phyloP scores from a whole-genome alignment of 805 yeast genomes.

The Wickerhamiella sergipiensis region DNA sequence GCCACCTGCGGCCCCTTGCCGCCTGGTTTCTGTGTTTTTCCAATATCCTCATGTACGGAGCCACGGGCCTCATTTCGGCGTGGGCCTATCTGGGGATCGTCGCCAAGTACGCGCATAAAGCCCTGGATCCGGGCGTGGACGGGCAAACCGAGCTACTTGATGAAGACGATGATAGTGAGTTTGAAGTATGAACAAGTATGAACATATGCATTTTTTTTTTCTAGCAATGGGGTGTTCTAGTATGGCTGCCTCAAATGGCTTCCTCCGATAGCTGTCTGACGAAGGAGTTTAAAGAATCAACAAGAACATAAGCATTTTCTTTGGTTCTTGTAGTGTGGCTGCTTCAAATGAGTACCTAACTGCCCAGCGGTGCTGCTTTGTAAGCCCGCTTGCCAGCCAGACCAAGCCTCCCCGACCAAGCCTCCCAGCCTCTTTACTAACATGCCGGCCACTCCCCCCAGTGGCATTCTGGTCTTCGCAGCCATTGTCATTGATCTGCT shows the following conservation, averaged over 20 bases:
- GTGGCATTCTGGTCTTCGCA: conserved; percentile 8
- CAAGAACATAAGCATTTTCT: too few relatives aligned
- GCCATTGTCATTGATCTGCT: conserved; percentile 11
- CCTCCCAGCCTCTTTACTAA: neutral
- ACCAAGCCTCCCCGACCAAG: too few relatives aligned
- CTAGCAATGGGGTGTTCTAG: too few relatives aligned
- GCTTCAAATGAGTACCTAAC: too few relatives aligned
- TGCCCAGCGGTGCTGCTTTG: too few relatives aligned
- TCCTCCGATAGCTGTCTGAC: too few relatives aligned
- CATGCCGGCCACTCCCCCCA: neutral
- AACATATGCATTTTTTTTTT: too few relatives aligned
- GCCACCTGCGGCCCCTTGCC: neutral
- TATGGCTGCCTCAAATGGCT: too few relatives aligned
- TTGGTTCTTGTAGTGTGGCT: too few relatives aligned
- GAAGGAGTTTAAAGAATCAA: too few relatives aligned
- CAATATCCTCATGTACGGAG: conserved; percentile 8
- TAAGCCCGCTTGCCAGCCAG: too few relatives aligned
- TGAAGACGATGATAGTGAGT: conserved; percentile 15
- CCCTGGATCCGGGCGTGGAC: conserved; percentile 17
- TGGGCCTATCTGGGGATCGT: conserved; percentile 17
- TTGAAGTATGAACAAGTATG: neutral
- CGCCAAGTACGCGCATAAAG: conserved; percentile 14
- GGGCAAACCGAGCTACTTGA: conserved; percentile 18
- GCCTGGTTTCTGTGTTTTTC: neutral
- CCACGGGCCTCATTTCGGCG: conserved; percentile 15